Evolutionary conservation across 257 asterid species (phyloP), one percentile per base, ranked within the genome.

Genomic region (Solanum gracilifrons): DNA sequence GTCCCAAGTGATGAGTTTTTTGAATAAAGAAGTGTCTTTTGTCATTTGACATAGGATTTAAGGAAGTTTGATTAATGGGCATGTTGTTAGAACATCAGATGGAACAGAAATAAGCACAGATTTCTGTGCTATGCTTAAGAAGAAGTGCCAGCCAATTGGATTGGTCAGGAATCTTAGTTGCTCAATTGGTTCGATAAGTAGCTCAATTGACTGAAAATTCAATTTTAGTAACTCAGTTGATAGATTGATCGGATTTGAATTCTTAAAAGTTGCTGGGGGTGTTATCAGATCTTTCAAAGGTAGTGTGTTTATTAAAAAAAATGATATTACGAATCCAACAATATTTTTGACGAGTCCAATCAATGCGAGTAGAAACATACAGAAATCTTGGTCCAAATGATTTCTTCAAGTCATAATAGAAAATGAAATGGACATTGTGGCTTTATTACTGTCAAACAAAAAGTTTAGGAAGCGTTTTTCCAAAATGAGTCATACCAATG

Each of bases 1-100:
- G 69, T 60, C 18, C 16, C 25, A 46, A 29, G 84, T 18, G 35
- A 48, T 51, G 64, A 71, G 84, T 48, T 86, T 73, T 37, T 71
- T 68, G 15, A 72, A 86, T 27, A 86, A 86, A 86, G 23, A 86
- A 37, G 31, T 46, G 68, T 86, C 32, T 72, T 86, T 58, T 46
- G 88, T 43, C 88, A 86, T 51, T 86, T 75, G 79, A 69, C 87
- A 85, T 68, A 20, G 71, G 43, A 2, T 29, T 48, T 74, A 48
- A 48, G 69, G 31, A 82, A 15, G 85, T 15, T 82, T 82, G 31
- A 31, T 13, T 82, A 18, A 48, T 3, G 43, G 41, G 69, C 85
- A 82, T 82, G 43, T 48, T 82, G 69, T 48, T 48, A 48, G 12
- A 46, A 82, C 71, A 82, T 82, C 39, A 9, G 43, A 18, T 48